phyloP scores from a whole-genome alignment of 1,284 basidiomycete genomes.

The Ceratobasidium theobromae region DNA sequence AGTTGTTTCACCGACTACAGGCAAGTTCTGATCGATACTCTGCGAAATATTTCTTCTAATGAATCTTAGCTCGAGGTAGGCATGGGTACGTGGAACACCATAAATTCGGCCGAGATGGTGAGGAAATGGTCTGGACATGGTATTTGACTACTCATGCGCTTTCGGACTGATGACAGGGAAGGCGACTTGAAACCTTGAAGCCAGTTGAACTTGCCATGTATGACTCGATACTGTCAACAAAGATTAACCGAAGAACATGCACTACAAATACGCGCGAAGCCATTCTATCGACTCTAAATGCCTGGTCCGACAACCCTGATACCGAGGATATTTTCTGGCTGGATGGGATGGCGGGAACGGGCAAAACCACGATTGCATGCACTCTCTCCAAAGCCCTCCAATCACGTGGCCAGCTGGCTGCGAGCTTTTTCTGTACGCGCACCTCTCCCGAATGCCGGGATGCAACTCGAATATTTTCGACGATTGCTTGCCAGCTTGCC shows the following conservation, averaged over 20 bases:
- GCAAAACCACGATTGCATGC: conserved; percentile 39
- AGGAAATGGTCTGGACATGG: no score
- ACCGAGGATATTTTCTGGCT: conserved; percentile 40
- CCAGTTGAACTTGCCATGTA: not conserved
- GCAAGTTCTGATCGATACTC: no score
- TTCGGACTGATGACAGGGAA: no score
- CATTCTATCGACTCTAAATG: not conserved
- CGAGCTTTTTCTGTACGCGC: conserved; percentile 41
- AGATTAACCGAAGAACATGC: not conserved
- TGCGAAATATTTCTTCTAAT: no score
- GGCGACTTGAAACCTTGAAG: not conserved
- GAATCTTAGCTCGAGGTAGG: no score
- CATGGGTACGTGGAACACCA: no score
- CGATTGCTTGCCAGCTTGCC: conserved; percentile 41
- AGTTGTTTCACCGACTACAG: no score
- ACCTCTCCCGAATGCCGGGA: conserved; percentile 37
- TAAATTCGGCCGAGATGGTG: no score
- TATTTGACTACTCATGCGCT: no score
- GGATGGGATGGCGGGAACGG: conserved; percentile 41
- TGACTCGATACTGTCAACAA: not conserved
- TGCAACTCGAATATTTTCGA: conserved; percentile 32
- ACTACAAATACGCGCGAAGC: not conserved
- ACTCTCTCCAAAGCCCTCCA: conserved; percentile 35
- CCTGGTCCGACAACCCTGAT: not conserved
- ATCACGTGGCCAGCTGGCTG: conserved; percentile 35